phyloP scores from a whole-genome alignment of 495 filamentous ascomycete species.

The Penicillium coffeae region DNA sequence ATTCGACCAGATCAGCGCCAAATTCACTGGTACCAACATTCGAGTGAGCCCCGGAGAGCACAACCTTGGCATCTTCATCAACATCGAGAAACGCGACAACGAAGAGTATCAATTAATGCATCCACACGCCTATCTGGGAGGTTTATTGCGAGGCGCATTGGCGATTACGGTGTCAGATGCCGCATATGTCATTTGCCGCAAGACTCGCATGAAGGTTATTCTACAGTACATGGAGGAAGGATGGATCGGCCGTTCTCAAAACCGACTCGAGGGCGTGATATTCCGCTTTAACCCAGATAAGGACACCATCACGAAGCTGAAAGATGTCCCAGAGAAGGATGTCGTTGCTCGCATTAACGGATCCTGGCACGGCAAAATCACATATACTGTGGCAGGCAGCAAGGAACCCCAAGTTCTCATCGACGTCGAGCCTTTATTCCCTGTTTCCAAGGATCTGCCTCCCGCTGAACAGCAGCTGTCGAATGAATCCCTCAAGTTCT shows the following conservation, averaged over 20 bases:
- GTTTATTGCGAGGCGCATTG: constrained; percentile 76
- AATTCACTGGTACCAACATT: constrained; percentile 94
- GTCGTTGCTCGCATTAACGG: constrained; percentile 81
- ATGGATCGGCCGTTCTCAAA: constrained; percentile 88
- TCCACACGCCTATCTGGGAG: constrained; percentile 87
- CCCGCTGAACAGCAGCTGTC: constrained; percentile 71
- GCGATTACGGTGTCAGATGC: constrained; percentile 83
- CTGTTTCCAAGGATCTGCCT: constrained; percentile 72
- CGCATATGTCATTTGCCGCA: constrained; percentile 79
- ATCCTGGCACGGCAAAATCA: constrained; percentile 72
- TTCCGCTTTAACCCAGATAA: constrained; percentile 82
- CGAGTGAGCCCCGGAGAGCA: constrained; percentile 87
- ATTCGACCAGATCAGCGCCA: constrained; percentile 93
- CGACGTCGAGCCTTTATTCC: constrained; percentile 76
- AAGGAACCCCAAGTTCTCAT: constrained; percentile 71
- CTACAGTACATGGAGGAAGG: constrained; percentile 90
- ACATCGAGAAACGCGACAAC: constrained; percentile 69
- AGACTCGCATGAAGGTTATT: constrained; percentile 86
- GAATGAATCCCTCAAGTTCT: constrained; percentile 88
- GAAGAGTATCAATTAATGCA: constrained; percentile 95
- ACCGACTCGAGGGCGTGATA: constrained; percentile 85
- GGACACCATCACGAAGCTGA: constrained; percentile 71
- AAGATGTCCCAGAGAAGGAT: constrained; percentile 79
- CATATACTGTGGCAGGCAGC: constrained; percentile 55
- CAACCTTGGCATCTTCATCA: constrained; percentile 95